Conservation (phyloP, 2,329 filamentous ascomycete species). For the Xylaria sp. region DNA sequence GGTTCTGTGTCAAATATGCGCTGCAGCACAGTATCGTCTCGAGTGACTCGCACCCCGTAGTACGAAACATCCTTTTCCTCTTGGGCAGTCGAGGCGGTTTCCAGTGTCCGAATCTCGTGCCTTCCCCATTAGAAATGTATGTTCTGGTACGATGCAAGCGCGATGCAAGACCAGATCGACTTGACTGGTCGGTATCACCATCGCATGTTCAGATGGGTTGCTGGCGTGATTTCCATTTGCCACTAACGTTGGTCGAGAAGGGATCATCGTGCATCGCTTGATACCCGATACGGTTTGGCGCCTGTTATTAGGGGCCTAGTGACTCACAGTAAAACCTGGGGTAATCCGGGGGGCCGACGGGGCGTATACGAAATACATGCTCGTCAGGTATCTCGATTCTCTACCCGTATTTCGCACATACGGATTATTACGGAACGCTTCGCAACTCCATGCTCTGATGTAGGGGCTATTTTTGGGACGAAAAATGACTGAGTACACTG, state of each 20-base stretch:
- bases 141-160: conserved; percentile 19
- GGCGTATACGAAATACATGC: background rate
- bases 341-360: conserved; percentile 21
- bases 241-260: conserved; percentile 9
- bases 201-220: conserved; percentile 21
- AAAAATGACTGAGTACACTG: no score
- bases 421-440: background rate
- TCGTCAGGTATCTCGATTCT: background rate
- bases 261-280: conserved; percentile 18
- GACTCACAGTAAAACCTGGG: conserved; percentile 20
- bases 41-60: no score
- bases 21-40: background rate
- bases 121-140: background rate
- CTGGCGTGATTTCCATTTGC: conserved; percentile 22
- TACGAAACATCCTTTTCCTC: no score
- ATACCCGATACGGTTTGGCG: conserved; percentile 19
- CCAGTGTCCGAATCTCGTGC: background rate
- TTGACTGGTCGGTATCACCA: conserved; percentile 21
- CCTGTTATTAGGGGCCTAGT: conserved; percentile 1
- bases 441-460: no score
- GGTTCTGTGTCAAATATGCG: no score
- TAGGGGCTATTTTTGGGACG: no score
- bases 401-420: background rate
- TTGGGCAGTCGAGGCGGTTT: background rate
- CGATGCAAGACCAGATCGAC: conserved; percentile 9